Base-by-base conservation (phyloP, 2,329 filamentous ascomycete species). In the Phialocephala sp. region DNA sequence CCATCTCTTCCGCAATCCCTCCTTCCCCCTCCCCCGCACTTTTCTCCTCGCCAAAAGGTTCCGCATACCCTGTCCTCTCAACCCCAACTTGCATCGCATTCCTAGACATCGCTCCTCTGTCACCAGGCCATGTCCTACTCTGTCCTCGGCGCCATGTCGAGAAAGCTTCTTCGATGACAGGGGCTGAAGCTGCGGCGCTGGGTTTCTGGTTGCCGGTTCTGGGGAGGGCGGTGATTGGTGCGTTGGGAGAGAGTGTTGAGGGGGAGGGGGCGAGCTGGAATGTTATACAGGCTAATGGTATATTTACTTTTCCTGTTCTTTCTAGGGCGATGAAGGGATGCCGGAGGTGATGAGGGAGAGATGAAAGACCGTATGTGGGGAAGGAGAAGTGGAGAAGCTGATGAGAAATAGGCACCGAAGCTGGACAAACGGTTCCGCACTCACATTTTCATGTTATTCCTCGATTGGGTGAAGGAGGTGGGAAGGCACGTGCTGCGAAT, bases 381-480 rank as follows among this genome's bases (percentile, higher is more conserved):
- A 24, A 15, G 2, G 24, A 27, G 20, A 14, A 22, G 15, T 18
- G 8, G 32, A 22, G 2, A 20, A 8, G 18, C 24, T 61, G 59
- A 61, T 41, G 47, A 24, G 12, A 55, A 24, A 63, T 69, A 87
- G 86, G 94, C 11, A 88, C 88, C 6, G 86, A 92, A 56, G 94
- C 94, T 2, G 93, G 93, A 1, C 94, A 97, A 80, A 92, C 96
- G n/a, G 92, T 97, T 1, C 90, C 91, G 37, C 94, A 97, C 77
- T 89, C 94, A 58, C 94, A 97, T 78, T 97, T 94, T 77, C 94
- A 97, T 74, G 85, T 97, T 63, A 95, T 97, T 45, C 94, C 94
- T 0, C 81, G 94, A 4, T 50, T 50, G 22, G 65, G 63, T 14
- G 24, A 18, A 39, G 32, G 39, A 8, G 20, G 58, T 55, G 50